Evolutionary conservation across 345 rosid genomes (phyloP).

Genomic region (Linum lewisii): DNA sequence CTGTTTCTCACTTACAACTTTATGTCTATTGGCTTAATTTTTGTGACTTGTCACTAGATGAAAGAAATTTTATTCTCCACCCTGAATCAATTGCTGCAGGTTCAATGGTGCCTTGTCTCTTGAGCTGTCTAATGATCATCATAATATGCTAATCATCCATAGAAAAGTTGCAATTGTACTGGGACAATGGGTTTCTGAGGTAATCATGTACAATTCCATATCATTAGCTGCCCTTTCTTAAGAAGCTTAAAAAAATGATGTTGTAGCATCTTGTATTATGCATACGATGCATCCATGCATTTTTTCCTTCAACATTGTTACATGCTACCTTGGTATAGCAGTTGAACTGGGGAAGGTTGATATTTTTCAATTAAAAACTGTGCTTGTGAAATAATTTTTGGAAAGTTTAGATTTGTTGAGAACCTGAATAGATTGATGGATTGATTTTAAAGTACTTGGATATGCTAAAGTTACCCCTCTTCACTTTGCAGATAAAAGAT

Average conservation of each 20-base stretch:
- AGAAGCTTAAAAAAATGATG: background rate
- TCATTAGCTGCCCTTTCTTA: background rate
- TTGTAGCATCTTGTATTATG: background rate
- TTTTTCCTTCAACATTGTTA: background rate
- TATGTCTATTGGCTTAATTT: background rate
- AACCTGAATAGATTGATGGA: background rate
- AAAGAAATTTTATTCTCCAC: conserved; percentile 3
- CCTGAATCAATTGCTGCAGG: conserved; percentile 38
- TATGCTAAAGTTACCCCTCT: conserved; percentile 6
- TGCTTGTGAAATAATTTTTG: background rate
- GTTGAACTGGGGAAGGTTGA: background rate
- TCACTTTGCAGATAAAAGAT: conserved; percentile 59
- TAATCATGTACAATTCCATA: conserved; percentile 14
- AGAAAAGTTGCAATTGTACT: conserved; percentile 87
- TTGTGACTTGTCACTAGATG: background rate
- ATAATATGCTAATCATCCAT: conserved; percentile 84
- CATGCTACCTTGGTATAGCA: background rate
- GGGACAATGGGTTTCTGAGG: conserved; percentile 99
- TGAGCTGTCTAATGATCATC: conserved; percentile 85
- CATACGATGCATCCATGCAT: background rate
- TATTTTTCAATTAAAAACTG: background rate
- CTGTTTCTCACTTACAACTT: too few species aligned
- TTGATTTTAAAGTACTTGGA: conserved; percentile 11
- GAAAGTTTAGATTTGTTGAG: background rate
- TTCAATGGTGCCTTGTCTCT: conserved; percentile 84